Conservation (phyloP, 2,329 filamentous ascomycete genomes). For the Cercospora janseana region DNA sequence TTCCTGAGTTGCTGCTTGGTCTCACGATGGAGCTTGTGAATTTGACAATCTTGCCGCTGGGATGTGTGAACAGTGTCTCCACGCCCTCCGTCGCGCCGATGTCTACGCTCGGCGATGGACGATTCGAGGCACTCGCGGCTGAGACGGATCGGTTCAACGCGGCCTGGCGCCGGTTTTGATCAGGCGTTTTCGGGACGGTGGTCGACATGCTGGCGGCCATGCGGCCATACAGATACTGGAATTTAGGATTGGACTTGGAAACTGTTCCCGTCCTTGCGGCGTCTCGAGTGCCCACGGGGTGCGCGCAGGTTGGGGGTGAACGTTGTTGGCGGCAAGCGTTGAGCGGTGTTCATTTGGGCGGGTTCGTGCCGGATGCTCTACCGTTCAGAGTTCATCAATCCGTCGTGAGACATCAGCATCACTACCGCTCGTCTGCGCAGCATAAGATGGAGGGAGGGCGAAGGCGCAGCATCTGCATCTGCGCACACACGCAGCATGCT, state of each 20-base stretch:
- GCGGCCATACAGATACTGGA: not conserved
- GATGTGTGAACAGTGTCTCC: conserved; percentile 73
- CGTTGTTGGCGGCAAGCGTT: conserved; percentile 1
- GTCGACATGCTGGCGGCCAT: conserved; percentile 25
- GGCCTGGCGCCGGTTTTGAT: conserved; percentile 28
- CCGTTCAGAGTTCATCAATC: too few relatives aligned
- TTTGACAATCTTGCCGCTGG: conserved; percentile 68
- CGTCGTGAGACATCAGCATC: not conserved
- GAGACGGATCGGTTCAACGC: conserved; percentile 47
- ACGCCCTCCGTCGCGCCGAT: conserved; percentile 48
- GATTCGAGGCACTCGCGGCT: conserved; percentile 35
- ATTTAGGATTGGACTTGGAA: not conserved
- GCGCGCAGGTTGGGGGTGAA: not conserved
- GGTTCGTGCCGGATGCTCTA: not conserved
- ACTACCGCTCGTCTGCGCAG: too few relatives aligned
- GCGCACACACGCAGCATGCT: not conserved
- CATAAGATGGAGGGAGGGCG: too few relatives aligned
- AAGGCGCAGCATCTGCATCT: not conserved
- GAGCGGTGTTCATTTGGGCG: conserved; percentile 3
- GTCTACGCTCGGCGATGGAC: conserved; percentile 33
- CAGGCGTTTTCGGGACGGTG: conserved; percentile 33
- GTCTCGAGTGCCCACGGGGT: not conserved
- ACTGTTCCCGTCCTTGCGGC: not conserved
- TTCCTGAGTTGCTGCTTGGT: conserved; percentile 26
- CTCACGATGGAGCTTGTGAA: conserved; percentile 50